A percentile compares a stretch with the other conserved stretches of the same genome.
These are phyloP conservation scores for Talaromyces liani DNA, from an alignment of 495 filamentous ascomycete genomes.

Conservation along the genomic window DNA sequence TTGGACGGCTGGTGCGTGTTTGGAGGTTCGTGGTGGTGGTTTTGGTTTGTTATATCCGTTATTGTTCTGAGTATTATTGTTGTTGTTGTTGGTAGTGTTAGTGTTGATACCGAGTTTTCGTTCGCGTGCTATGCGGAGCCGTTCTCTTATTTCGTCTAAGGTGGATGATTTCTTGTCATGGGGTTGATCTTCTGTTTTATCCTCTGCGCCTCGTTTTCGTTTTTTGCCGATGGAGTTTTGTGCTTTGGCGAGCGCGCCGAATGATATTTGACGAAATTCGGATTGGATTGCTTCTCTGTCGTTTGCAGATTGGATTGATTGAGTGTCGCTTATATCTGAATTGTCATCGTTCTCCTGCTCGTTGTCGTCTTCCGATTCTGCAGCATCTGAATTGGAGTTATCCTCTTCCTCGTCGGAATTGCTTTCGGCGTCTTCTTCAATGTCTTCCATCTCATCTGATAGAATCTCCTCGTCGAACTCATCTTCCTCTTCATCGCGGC, in stretches of 20 bases:
- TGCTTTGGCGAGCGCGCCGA: conserved; percentile 81
- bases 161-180: conserved; percentile 15
- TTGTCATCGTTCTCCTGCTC: conserved; percentile 19
- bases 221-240: conserved; percentile 56
- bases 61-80: conserved; percentile 13
- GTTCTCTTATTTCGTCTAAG: conserved; percentile 30
- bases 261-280: conserved; percentile 55
- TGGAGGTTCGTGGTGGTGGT: conserved; percentile 52
- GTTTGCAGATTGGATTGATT: not conserved
- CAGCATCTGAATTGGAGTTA: conserved; percentile 23
- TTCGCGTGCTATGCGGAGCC: conserved; percentile 38
- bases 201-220: conserved; percentile 19
- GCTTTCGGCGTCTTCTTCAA: conserved; percentile 15
- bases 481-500: conserved; percentile 46
- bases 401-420: conserved; percentile 22
- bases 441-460: conserved; percentile 17
- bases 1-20: conserved; percentile 79
- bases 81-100: conserved; percentile 16
- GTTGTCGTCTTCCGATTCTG: conserved; percentile 20
- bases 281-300: conserved; percentile 34
- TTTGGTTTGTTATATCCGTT: conserved; percentile 31
- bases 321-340: conserved; percentile 19
- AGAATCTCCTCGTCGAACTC: conserved; percentile 29
- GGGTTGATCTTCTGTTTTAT: not conserved
- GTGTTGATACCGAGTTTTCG: conserved; percentile 23